These are phyloP conservation scores for Anisodus acutangulus DNA, from an alignment of 257 asterid species.

Conservation along the genomic window DNA sequence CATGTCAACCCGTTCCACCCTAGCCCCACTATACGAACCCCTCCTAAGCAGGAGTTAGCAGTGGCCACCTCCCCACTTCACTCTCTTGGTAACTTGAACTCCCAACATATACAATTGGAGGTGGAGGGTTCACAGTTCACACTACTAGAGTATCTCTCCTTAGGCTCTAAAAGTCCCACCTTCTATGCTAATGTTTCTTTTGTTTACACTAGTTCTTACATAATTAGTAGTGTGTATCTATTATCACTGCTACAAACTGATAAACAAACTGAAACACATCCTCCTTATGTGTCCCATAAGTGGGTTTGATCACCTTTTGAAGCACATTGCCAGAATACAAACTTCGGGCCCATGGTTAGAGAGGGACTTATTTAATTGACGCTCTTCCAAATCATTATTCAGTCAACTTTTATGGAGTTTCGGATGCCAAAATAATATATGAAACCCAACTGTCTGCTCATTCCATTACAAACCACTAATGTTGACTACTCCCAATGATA, in stretches of 20 bases:
- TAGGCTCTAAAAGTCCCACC: neutral
- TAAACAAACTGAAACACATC: neutral
- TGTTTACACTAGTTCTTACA: neutral
- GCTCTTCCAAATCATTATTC: neutral
- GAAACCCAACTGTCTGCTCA: neutral
- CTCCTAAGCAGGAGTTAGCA: neutral
- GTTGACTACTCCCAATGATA: neutral
- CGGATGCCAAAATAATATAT: neutral
- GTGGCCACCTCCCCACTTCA: neutral
- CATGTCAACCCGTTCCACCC: too few relatives aligned
- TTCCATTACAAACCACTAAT: neutral
- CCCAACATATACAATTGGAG: neutral
- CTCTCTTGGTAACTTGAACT: neutral
- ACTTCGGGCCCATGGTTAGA: neutral
- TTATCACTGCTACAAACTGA: neutral
- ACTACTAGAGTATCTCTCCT: neutral
- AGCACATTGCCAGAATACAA: neutral
- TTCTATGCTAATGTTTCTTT: neutral
- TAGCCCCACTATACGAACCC: too few relatives aligned
- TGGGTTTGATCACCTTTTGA: neutral
- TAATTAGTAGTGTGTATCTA: neutral
- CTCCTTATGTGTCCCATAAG: neutral
- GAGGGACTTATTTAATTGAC: neutral
- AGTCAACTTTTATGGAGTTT: neutral
- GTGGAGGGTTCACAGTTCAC: neutral